Conservation (phyloP, 2,329 filamentous ascomycete genomes). For the Penicillium sp. region DNA sequence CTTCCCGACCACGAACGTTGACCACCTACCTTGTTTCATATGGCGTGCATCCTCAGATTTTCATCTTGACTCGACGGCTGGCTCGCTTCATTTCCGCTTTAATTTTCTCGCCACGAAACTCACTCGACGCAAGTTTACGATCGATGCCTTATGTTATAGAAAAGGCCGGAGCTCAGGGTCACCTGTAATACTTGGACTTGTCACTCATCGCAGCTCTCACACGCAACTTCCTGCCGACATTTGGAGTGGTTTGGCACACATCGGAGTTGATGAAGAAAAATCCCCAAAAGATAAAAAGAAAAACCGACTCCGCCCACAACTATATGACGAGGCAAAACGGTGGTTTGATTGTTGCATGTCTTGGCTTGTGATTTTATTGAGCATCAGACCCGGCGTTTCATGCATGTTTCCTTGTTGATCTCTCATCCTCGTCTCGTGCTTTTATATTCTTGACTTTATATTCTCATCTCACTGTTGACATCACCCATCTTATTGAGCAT, state of each 20-base stretch:
- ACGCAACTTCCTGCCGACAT: slow-evolving; percentile 3
- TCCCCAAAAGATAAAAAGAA: slow-evolving; percentile 6
- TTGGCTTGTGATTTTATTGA: slow-evolving; percentile 12
- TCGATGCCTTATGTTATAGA: slow-evolving; percentile 41
- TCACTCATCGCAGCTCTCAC: slow-evolving; percentile 12
- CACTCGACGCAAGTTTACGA: slow-evolving; percentile 37
- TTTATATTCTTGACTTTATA: slow-evolving; percentile 1
- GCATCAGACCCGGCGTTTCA: slow-evolving; percentile 22
- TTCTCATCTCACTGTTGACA: slow-evolving; percentile 7
- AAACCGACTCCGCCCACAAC: slow-evolving; percentile 8
- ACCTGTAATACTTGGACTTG: slow-evolving; percentile 26
- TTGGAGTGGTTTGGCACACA: neutral
- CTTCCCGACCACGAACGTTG: slow-evolving; percentile 15
- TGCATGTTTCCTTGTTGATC: slow-evolving; percentile 11
- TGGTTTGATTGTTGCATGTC: slow-evolving; percentile 9
- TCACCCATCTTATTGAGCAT: slow-evolving; percentile 7
- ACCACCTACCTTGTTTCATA: slow-evolving; percentile 7
- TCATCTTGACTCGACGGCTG: neutral
- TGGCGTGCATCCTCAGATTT: slow-evolving; percentile 12
- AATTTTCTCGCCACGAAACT: slow-evolving; percentile 23
- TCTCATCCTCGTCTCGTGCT: slow-evolving; percentile 2
- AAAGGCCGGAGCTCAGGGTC: slow-evolving; percentile 27
- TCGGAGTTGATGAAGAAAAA: slow-evolving; percentile 1
- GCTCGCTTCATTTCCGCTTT: neutral
- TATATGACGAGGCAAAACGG: slow-evolving; percentile 13